Evolutionary conservation across 768 basidiomycete genomes (phyloP).

Genomic region (Hygrocybe punicea): DNA sequence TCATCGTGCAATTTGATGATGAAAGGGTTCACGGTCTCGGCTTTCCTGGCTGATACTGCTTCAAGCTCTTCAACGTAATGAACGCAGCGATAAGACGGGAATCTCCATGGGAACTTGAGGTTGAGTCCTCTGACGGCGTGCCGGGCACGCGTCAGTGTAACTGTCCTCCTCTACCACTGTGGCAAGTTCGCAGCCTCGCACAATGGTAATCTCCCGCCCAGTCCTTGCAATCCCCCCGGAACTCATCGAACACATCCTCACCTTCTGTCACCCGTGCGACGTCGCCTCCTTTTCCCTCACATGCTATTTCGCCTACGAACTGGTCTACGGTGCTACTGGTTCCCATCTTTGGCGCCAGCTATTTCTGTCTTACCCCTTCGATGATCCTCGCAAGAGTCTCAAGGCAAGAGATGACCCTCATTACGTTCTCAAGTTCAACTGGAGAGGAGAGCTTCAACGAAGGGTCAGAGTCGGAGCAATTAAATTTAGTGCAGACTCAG

Average conservation of each 20-base stretch:
- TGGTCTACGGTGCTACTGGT: conserved; percentile 51
- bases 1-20: too few relatives aligned
- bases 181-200: neutral
- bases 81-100: too few relatives aligned
- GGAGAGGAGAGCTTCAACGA: conserved; percentile 37
- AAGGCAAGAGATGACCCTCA: neutral
- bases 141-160: too few relatives aligned
- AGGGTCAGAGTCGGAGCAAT: conserved; percentile 42
- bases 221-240: conserved; percentile 52
- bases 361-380: conserved; percentile 58
- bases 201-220: neutral
- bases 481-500: conserved; percentile 13
- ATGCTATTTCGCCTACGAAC: conserved; percentile 44
- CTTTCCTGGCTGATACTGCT: too few relatives aligned
- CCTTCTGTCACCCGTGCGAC: conserved; percentile 53
- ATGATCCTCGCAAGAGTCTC: conserved; percentile 52
- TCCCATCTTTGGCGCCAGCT: conserved; percentile 67
- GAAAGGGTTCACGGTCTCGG: too few relatives aligned
- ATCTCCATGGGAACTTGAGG: too few relatives aligned
- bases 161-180: neutral
- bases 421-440: conserved; percentile 16
- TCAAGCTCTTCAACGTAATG: too few relatives aligned
- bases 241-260: conserved; percentile 55
- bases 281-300: conserved; percentile 58
- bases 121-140: too few relatives aligned